Base-by-base conservation (phyloP, 441 rosid genomes). In the Arabidopsis hybrid region DNA sequence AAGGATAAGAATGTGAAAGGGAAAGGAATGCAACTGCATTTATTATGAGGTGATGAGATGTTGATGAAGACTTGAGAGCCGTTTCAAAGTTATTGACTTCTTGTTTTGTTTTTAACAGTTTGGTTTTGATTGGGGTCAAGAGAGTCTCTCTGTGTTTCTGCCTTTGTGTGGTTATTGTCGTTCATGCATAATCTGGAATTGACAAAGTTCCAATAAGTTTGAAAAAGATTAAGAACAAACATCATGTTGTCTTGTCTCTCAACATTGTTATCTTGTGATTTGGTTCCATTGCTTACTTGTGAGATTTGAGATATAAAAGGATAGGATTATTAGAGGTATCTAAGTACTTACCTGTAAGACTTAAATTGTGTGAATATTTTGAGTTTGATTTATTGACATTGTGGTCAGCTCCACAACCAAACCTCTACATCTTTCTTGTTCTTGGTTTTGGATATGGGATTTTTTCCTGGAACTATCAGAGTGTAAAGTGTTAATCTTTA, bases 11-110 rank as follows among this genome's bases (percentile, higher is more conserved):
- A 59, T 9, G 45, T 59, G 43, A 9, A 7, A 60, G 82, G 36
- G 75, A 86, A 86, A 5, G 85, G 85, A 17, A 61, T 60, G 60
- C 32, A 81, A 60, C 80, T 80, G 29, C 80, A 82, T 82, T 82
- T 12, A 86, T 57, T 86, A 87, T 71, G 86, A 84, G 0, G 83
- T 86, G 40, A 79, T 86, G 89, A 85, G 83, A 58, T 82, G 86
- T 69, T 82, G 82, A 83, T 62, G 53, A 55, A 55, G 43, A 65
- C 51, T 47, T 73, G 11, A 56, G 39, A 56, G 42, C 32, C 77
- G 46, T 58, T 46, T 60, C 38, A 46, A 53, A 73, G 69, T 62
- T 52, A 26, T 73, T 65, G 36, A 71, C 56, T 7, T 50, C 12
- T 53, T 42, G 14, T 49, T 42, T 21, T 43, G 18, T 12, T 42